Percentiles rank a stretch among this genome's conserved stretches.
Evolutionary conservation across 2,329 filamentous ascomycete species (phyloP).

Genomic region (Geoglossum cookeanum): DNA sequence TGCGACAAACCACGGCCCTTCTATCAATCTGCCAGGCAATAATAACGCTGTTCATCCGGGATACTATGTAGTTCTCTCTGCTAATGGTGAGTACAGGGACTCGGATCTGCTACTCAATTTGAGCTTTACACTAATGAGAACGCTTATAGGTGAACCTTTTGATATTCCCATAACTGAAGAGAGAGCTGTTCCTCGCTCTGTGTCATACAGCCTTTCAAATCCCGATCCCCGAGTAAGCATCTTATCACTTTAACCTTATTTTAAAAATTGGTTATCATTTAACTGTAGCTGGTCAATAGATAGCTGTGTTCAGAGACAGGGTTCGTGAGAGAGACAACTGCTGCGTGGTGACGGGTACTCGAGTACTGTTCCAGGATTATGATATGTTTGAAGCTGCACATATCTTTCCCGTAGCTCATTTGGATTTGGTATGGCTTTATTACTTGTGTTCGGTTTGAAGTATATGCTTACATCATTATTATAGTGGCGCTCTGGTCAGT

Average conservation of each 20-base stretch:
- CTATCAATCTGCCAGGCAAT: neutral
- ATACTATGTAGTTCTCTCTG: slow-evolving; percentile 1
- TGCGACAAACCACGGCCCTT: neutral
- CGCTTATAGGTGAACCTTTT: neutral
- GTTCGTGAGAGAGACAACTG: neutral
- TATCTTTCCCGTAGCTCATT: neutral
- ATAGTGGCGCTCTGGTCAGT: neutral
- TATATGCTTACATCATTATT: neutral
- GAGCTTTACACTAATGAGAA: slow-evolving; percentile 1
- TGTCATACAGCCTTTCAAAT: slow-evolving; percentile 1
- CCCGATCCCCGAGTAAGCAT: neutral
- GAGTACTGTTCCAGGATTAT: neutral
- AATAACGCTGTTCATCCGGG: neutral
- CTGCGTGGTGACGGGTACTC: neutral
- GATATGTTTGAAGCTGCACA: neutral
- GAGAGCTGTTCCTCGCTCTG: neutral
- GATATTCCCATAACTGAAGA: slow-evolving; percentile 1
- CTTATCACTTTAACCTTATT: neutral
- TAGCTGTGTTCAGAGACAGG: neutral
- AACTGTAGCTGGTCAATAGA: neutral
- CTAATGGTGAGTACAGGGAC: neutral
- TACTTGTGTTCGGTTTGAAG: neutral
- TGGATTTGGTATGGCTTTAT: neutral
- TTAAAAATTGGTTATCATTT: neutral
- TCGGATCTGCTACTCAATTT: neutral